Base-by-base conservation (phyloP, 208 protist genomes). In the Trypanosoma boissoni region DNA sequence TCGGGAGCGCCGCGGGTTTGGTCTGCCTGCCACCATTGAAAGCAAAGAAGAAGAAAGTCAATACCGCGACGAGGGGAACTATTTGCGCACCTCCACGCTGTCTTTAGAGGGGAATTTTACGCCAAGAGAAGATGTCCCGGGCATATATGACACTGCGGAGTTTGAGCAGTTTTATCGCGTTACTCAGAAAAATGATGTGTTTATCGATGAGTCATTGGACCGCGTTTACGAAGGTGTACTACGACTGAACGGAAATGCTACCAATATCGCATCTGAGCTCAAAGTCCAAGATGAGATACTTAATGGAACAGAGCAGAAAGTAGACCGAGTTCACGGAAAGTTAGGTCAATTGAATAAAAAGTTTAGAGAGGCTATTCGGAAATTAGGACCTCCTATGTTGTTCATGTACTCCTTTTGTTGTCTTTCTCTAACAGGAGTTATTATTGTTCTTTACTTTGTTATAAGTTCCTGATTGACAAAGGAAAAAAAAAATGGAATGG, bases 141-240 rank as follows among this genome's bases (percentile, higher is more conserved):
- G 80, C 58, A 54, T 80, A 10, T 67, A 69, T 18, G 72, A 80
- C 27, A 78, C 80, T 45, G 54, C 43, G n/a, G 79, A 88, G 58
- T 84, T 91, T 48, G 29, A 50, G 2, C 34, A 76, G 14, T 84
- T 88, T 59, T 88, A 82, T 50, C 58, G 46, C 4, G 61, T 68
- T 14, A 82, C 70, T n/a, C 63, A 72, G 42, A 64, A 74, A 27
- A 77, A 68, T 52, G 68, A 93, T 54, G 55, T 53, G 2, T 58
- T 76, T 0, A 89, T 93, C 21, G 83, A 91, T 54, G 58, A 63
- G 23, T 63, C 79, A 6, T 70, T 93, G 14, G 83, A 87, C 56
- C 78, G 83, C 34, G 76, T 93, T 24, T 57, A 56, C 42, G 70
- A 49, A 9, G 80, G 86, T 23, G 74, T 89, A 14, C 49, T 65